These are phyloP conservation scores for Apophysomyces trapeziformis DNA, from an alignment of 371 early-diverging fungal species.

Conservation along the genomic window DNA sequence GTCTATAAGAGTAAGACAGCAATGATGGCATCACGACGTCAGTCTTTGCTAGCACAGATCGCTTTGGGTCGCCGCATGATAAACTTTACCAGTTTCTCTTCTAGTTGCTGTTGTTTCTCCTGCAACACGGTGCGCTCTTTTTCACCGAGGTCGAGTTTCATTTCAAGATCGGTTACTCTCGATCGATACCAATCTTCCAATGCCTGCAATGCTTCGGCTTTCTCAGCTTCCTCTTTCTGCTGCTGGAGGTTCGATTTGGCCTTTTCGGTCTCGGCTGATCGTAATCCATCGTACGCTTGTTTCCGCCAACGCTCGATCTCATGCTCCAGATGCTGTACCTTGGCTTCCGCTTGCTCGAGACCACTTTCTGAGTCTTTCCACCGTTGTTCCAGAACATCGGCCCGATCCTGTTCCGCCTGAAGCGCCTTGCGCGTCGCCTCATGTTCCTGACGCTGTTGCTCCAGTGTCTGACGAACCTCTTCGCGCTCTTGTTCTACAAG, in stretches of 20 bases:
- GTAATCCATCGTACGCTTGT: conserved; percentile 15
- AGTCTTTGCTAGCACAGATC: not conserved
- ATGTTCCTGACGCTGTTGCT: not conserved
- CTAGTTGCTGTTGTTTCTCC: conserved; percentile 28
- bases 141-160: not conserved
- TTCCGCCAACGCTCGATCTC: conserved; percentile 32
- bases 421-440: conserved; percentile 11
- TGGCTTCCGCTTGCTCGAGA: conserved; percentile 43
- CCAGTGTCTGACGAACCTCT: not conserved
- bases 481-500: not conserved
- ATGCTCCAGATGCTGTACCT: conserved; percentile 33
- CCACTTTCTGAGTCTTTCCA: conserved; percentile 35
- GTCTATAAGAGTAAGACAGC: conserved; percentile 7
- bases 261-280: no score
- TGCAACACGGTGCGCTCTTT: conserved; percentile 20
- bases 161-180: not conserved
- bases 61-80: not conserved
- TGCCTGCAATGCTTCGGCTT: not conserved
- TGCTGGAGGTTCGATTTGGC: no score
- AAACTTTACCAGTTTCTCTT: conserved; percentile 21
- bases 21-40: no score
- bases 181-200: conserved; percentile 17
- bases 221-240: no score
- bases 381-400: conserved; percentile 29
- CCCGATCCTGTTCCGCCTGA: conserved; percentile 27